These are phyloP conservation scores for Penicillium alfredii DNA, from an alignment of 495 filamentous ascomycete genomes.

Conservation along the genomic window DNA sequence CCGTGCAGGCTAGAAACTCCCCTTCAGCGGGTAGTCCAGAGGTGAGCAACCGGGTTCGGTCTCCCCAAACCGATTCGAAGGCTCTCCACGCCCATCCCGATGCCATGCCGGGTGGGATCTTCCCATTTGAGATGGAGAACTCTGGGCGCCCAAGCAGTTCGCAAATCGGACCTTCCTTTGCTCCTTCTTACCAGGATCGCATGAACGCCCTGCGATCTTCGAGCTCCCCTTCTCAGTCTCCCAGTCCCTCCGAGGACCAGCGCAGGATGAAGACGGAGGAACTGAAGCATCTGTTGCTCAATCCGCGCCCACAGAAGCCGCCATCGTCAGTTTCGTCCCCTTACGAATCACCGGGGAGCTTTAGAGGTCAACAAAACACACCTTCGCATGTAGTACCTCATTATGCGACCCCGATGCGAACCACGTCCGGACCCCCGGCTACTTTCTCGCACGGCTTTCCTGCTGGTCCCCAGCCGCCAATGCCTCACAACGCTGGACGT, in stretches of 20 bases:
- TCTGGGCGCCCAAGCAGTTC: slow-evolving; percentile 31
- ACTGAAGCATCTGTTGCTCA: slow-evolving; percentile 44
- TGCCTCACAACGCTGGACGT: slow-evolving; percentile 11
- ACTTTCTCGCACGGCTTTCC: slow-evolving; percentile 16
- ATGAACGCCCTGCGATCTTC: slow-evolving; percentile 50
- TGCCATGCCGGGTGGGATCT: slow-evolving; percentile 48
- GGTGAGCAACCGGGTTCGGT: slow-evolving; percentile 29
- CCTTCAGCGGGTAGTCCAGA: slow-evolving; percentile 41
- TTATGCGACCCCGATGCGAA: slow-evolving; percentile 35
- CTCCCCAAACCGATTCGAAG: slow-evolving; percentile 35
- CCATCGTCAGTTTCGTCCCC: slow-evolving; percentile 23
- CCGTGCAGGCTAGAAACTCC: slow-evolving; percentile 55
- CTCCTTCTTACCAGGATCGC: slow-evolving; percentile 59
- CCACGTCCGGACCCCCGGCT: slow-evolving; percentile 33
- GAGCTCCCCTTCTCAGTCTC: slow-evolving; percentile 18
- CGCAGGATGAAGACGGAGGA: slow-evolving; percentile 40
- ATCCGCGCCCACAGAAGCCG: slow-evolving; percentile 38
- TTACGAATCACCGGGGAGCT: slow-evolving; percentile 10
- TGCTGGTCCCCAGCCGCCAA: slow-evolving; percentile 8
- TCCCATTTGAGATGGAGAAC: slow-evolving; percentile 61
- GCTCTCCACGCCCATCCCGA: slow-evolving; percentile 25
- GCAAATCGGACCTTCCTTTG: slow-evolving; percentile 58
- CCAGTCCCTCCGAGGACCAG: slow-evolving; percentile 32
- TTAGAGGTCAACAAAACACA: slow-evolving; percentile 9
- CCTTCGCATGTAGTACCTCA: slow-evolving; percentile 24